Evolutionary conservation across 257 asterid species (phyloP).

Genomic region (Catharanthus roseus): DNA sequence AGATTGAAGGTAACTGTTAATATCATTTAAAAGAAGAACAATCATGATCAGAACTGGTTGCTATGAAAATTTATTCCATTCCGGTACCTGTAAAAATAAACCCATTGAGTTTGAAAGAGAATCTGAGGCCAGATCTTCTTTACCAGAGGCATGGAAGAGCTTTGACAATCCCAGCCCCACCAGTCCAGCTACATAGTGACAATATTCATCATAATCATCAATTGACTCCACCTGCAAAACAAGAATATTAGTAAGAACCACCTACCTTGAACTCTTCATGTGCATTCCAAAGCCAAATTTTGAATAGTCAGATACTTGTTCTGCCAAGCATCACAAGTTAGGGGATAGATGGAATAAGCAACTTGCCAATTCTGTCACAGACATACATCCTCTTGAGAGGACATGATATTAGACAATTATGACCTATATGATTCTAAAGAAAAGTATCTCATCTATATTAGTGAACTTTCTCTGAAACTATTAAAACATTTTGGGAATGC

Average conservation of each 20-base stretch:
- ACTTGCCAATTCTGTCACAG: not conserved
- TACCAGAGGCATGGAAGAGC: conserved; percentile 88
- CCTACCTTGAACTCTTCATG: not conserved
- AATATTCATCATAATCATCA: conserved; percentile 91
- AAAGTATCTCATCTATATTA: not conserved
- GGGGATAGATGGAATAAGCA: not conserved
- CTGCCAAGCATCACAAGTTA: not conserved
- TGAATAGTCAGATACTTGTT: not conserved
- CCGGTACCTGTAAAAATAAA: conserved; percentile 81
- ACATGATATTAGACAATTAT: not conserved
- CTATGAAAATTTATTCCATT: conserved; percentile 2
- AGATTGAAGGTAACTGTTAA: conserved; percentile 14
- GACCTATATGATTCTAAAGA: not conserved
- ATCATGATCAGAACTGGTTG: not conserved
- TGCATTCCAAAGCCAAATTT: not conserved
- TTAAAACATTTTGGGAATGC: not conserved
- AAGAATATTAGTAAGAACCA: conserved; percentile 5
- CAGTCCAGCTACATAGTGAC: conserved; percentile 98
- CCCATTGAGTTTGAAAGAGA: conserved; percentile 91
- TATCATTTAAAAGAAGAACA: not conserved
- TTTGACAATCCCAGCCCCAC: conserved; percentile 92
- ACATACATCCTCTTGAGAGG: not conserved
- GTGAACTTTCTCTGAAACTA: not conserved
- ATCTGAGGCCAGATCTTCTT: conserved; percentile 73
- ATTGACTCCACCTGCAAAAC: conserved; percentile 75